Conservation (phyloP, 2,329 filamentous ascomycete genomes). For the Colletotrichum lentis region DNA sequence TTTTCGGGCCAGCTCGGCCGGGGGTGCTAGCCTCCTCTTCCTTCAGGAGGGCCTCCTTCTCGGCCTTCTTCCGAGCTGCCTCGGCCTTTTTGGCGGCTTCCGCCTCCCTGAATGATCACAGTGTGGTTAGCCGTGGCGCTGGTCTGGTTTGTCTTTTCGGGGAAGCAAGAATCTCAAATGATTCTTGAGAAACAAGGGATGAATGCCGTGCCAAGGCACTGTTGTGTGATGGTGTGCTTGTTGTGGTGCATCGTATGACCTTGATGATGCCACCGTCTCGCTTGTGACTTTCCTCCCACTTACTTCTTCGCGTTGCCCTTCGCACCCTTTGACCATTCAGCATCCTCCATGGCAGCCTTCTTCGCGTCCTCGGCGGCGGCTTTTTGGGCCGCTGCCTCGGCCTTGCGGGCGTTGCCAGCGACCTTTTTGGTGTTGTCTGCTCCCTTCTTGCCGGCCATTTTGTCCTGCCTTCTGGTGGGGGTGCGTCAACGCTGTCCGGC, state of each 20-base stretch:
- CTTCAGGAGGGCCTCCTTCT: constrained; percentile 81
- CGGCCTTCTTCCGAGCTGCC: constrained; percentile 86
- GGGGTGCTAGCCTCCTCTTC: constrained; percentile 79
- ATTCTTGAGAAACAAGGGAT: constrained; percentile 13
- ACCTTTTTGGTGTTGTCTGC: constrained; percentile 88
- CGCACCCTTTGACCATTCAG: constrained; percentile 84
- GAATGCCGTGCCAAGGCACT: constrained; percentile 3
- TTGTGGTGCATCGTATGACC: not conserved
- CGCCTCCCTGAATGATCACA: constrained; percentile 69
- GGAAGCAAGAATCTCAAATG: constrained; percentile 11
- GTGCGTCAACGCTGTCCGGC: constrained; percentile 3
- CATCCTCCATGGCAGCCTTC: constrained; percentile 72
- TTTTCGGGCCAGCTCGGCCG: constrained; percentile 69
- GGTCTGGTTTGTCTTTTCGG: constrained; percentile 4
- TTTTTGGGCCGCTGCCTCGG: constrained; percentile 84
- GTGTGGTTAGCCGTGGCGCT: constrained; percentile 27
- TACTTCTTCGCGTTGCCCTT: constrained; percentile 91
- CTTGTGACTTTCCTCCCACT: constrained; percentile 43
- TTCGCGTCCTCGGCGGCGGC: constrained; percentile 74
- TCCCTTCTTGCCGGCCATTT: constrained; percentile 75
- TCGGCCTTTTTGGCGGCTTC: constrained; percentile 86
- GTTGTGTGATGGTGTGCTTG: constrained; percentile 9
- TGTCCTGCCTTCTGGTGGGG: constrained; percentile 3
- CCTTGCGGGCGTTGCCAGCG: constrained; percentile 89
- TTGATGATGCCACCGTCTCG: not conserved